These are phyloP conservation scores for Alternaria tenuissima DNA, from an alignment of 2,329 filamentous ascomycete species.

Conservation along the genomic window DNA sequence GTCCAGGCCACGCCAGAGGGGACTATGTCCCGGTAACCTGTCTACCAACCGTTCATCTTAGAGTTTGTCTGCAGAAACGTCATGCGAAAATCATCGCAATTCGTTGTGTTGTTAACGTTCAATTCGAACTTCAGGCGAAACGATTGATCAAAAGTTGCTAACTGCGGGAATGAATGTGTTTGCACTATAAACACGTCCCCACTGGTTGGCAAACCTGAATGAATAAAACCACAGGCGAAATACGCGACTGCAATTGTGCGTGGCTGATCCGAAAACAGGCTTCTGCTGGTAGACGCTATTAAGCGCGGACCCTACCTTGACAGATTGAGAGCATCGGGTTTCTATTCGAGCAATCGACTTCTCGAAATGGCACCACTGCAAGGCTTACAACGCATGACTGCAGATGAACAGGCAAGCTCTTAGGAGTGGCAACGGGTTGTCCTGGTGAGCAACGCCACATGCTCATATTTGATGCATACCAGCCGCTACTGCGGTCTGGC, in stretches of 20 bases:
- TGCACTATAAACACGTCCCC: too few species aligned
- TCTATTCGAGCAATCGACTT: slow-evolving; percentile 4
- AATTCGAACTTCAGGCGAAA: neutral
- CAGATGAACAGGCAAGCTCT: neutral
- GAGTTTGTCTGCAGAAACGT: neutral
- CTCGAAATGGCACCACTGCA: slow-evolving; percentile 1
- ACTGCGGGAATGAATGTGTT: neutral
- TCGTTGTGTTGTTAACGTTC: neutral
- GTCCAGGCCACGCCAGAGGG: slow-evolving; percentile 1
- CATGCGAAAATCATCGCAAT: neutral
- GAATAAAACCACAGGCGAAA: neutral
- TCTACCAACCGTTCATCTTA: neutral
- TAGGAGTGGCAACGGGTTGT: neutral
- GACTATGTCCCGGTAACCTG: neutral
- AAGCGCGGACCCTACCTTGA: slow-evolving; percentile 3
- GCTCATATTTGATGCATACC: neutral
- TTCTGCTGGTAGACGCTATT: neutral
- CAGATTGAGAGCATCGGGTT: neutral
- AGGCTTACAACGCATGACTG: neutral
- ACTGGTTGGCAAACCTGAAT: neutral
- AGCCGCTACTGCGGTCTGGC: neutral
- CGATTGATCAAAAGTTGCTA: neutral
- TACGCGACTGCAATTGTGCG: neutral
- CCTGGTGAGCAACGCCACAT: slow-evolving; percentile 1
- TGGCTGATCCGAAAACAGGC: neutral